Evolutionary conservation across 2,329 filamentous ascomycete genomes (phyloP).

Genomic region (Fusarium dimerum): DNA sequence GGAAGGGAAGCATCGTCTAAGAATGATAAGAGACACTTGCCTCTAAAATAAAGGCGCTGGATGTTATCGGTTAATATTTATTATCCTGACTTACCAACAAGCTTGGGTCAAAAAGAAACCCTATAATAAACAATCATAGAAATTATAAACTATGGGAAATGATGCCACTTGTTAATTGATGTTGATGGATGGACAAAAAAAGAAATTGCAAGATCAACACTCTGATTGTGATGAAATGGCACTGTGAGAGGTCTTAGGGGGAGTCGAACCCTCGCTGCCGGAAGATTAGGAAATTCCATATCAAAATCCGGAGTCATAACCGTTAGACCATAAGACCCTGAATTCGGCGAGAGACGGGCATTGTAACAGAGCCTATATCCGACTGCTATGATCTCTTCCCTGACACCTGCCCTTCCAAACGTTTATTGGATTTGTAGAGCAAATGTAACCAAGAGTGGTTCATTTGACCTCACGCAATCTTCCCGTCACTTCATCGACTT

Average conservation of each 20-base stretch:
- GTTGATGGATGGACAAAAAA: not conserved
- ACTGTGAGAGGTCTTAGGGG: not conserved
- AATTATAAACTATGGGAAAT: too few species aligned
- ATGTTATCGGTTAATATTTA: too few species aligned
- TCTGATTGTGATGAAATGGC: too few species aligned
- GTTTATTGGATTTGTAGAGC: not conserved
- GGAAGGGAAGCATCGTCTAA: too few species aligned
- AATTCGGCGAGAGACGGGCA: not conserved
- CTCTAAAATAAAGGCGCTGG: too few species aligned
- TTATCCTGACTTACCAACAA: too few species aligned
- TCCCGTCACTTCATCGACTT: not conserved
- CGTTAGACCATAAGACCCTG: not conserved
- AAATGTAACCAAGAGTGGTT: not conserved
- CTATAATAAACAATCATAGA: too few species aligned
- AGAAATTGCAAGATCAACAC: not conserved
- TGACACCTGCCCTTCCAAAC: not conserved
- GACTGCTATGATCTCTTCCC: not conserved
- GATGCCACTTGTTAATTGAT: too few species aligned
- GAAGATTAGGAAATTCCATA: not conserved
- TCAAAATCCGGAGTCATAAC: not conserved
- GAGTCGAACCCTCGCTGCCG: not conserved
- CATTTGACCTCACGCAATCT: not conserved
- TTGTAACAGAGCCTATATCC: not conserved
- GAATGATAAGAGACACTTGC: too few species aligned
- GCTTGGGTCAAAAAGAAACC: too few species aligned